phyloP scores from a whole-genome alignment of 441 rosid species.

The Populus hybrid region DNA sequence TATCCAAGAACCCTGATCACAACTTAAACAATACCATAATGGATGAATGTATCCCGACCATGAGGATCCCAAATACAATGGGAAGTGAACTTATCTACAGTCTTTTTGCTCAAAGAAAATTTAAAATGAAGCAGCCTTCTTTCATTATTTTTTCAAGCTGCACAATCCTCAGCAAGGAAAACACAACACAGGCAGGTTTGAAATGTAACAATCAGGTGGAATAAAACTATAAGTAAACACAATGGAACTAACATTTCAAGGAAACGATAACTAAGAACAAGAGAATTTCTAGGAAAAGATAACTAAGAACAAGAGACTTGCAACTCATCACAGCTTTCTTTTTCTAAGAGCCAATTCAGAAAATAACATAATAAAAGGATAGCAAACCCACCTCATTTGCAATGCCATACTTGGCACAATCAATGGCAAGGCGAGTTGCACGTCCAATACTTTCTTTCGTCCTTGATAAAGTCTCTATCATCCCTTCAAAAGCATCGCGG shows the following conservation, averaged over 20 bases:
- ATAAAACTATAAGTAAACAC: background rate
- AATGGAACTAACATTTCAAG: background rate
- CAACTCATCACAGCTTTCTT: background rate
- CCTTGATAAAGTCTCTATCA: conserved; percentile 98
- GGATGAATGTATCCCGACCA: background rate
- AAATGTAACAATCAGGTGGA: background rate
- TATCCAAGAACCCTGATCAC: background rate
- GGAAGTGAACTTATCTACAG: background rate
- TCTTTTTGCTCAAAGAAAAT: background rate
- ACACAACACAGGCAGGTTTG: background rate
- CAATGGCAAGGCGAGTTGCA: conserved; percentile 98
- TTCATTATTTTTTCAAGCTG: background rate
- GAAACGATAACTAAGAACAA: background rate
- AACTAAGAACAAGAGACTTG: background rate
- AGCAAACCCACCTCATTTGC: conserved; percentile 70
- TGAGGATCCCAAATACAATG: background rate
- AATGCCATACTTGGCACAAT: conserved; percentile 97
- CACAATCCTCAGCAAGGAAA: background rate
- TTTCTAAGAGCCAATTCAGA: background rate
- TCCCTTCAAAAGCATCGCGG: conserved; percentile 99
- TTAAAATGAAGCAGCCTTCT: background rate
- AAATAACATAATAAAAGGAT: background rate
- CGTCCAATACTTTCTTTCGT: conserved; percentile 99
- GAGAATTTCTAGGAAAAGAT: background rate
- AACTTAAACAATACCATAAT: background rate